Base-by-base conservation (phyloP, 345 rosid genomes). In the Dimocarpus longan region DNA sequence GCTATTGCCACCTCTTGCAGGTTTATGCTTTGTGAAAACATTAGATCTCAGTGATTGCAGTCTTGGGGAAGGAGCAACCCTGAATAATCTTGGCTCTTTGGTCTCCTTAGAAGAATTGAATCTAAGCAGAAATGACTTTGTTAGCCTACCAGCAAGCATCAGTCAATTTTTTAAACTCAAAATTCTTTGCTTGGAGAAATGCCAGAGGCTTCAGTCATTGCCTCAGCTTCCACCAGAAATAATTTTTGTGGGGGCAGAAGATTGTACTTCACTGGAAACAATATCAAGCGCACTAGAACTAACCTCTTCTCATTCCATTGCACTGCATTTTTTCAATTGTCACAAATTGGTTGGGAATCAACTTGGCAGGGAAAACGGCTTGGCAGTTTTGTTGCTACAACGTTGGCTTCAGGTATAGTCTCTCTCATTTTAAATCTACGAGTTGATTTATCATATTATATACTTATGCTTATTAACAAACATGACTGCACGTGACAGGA, bases 191-290 rank as follows among this genome's bases (percentile, higher is more conserved):
- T 12, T 81, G 18, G 18, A 24, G 8, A 0, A 56, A 19, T 81
- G 80, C 74, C 10, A 8, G 37, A 46, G 4, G 50, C 78, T 81
- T 22, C 19, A 0, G 3, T 57, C 18, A 18, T 26, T 81, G 39
- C 69, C 59, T 9, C 56, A 46, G 15, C 78, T 81, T 67, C 84
- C 84, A 13, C 70, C 80, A 4, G 50, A 26, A 3, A 10, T 80
- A 0, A 12, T 9, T 70, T 6, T 0, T 5, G 13, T 80, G 26
- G 66, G 22, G 5, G 80, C 62, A 19, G 1, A 44, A 54, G n/a
- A 52, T 24, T 76, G 83, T 24, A 15, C 26, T 4, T 50, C 77
- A 13, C 18, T 76, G 57, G 73, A 80, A 52, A 48, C 46, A 18
- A 24, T 74, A 8, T 75, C 79, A 5, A 59, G 10, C n/a, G 64